Conservation (phyloP, 305 asterid species). For the Rubia balearica region DNA sequence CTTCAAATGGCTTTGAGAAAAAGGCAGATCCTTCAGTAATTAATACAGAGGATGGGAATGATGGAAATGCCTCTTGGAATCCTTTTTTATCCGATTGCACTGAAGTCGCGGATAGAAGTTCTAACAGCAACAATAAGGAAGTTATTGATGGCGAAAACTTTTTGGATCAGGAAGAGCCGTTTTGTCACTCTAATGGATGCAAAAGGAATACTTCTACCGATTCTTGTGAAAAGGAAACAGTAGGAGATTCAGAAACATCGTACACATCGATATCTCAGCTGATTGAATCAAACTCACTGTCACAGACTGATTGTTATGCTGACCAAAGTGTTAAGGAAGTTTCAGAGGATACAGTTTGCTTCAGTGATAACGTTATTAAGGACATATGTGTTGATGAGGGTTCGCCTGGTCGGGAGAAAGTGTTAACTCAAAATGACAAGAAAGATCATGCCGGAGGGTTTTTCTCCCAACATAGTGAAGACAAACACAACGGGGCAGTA, state of each 20-base stretch:
- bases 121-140: conserved; percentile 14
- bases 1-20: conserved; percentile 20
- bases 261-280: conserved; percentile 4
- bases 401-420: conserved; percentile 30
- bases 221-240: conserved; percentile 10
- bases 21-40: conserved; percentile 16
- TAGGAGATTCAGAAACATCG: conserved; percentile 15
- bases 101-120: conserved; percentile 13
- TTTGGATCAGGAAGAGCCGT: conserved; percentile 15
- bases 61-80: conserved; percentile 14
- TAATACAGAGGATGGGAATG: conserved; percentile 9
- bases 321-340: conserved; percentile 28
- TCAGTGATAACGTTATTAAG: conserved; percentile 21
- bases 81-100: conserved; percentile 15
- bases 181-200: conserved; percentile 11
- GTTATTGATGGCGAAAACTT: conserved; percentile 12
- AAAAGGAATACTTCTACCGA: not conserved
- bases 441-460: conserved; percentile 8
- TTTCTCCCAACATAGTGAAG: conserved; percentile 10
- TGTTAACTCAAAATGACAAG: conserved; percentile 9
- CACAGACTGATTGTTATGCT: conserved; percentile 2
- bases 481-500: not conserved
- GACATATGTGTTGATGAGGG: conserved; percentile 45
- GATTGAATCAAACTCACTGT: conserved; percentile 7
- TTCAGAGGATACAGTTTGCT: conserved; percentile 30